Conservation (phyloP, 768 basidiomycete genomes). For the Pisolithus tinctorius region DNA sequence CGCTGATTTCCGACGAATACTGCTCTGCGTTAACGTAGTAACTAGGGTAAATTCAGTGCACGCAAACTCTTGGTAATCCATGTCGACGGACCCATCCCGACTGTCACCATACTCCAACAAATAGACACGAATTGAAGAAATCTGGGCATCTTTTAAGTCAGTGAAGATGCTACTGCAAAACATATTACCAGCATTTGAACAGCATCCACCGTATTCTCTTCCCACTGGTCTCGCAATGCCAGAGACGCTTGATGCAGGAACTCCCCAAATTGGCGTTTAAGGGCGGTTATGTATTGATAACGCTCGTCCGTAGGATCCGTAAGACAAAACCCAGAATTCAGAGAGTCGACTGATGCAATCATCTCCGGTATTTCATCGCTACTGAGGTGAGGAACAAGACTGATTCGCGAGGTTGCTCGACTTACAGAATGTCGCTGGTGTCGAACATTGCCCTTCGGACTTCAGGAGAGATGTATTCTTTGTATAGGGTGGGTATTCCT, state of each 20-base stretch:
- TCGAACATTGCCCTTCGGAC: slow-evolving; percentile 36
- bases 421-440: slow-evolving; percentile 67
- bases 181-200: slow-evolving; percentile 55
- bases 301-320: slow-evolving; percentile 67
- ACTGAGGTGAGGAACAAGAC: slow-evolving; percentile 20
- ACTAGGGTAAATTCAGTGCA: slow-evolving; percentile 24
- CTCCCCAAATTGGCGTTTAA: slow-evolving; percentile 60
- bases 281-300: slow-evolving; percentile 54
- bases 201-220: slow-evolving; percentile 84
- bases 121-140: slow-evolving; percentile 54
- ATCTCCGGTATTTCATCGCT: slow-evolving; percentile 76
- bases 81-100: slow-evolving; percentile 37
- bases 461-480: slow-evolving; percentile 47
- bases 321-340: slow-evolving; percentile 64
- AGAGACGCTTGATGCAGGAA: slow-evolving; percentile 62
- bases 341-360: slow-evolving; percentile 55
- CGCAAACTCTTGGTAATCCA: slow-evolving; percentile 6
- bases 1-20: slow-evolving; percentile 52
- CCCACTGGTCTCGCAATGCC: slow-evolving; percentile 52
- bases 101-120: slow-evolving; percentile 73
- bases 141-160: slow-evolving; percentile 59
- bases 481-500: slow-evolving; percentile 65
- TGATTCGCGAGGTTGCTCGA: neutral
- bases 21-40: slow-evolving; percentile 53
- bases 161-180: slow-evolving; percentile 55